phyloP scores from a whole-genome alignment of 176 grass and related monocot species.

The Avena insularis region DNA sequence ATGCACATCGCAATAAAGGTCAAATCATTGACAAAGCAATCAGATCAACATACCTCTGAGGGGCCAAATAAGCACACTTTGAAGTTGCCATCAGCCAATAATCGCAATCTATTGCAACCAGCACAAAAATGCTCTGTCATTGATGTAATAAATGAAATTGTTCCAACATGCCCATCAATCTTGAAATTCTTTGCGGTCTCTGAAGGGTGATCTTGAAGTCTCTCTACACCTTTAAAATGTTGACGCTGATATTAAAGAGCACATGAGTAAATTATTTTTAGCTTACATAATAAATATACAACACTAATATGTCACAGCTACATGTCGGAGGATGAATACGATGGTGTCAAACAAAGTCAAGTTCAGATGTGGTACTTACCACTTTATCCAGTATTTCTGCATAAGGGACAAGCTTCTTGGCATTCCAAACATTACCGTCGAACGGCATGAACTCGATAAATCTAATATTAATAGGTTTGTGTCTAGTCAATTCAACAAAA shows the following conservation, averaged over 20 bases:
- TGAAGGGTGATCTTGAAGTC: conserved; percentile 86
- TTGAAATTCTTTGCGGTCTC: conserved; percentile 97
- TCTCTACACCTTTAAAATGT: conserved; percentile 70
- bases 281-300: conserved; percentile 34
- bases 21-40: neutral
- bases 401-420: conserved; percentile 93
- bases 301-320: neutral
- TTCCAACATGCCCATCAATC: conserved; percentile 81
- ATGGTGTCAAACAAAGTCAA: conserved; percentile 15
- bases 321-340: conserved; percentile 9
- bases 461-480: conserved; percentile 86
- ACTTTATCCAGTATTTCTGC: conserved; percentile 93
- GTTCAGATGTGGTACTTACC: conserved; percentile 75
- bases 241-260: conserved; percentile 55
- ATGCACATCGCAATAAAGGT: neutral
- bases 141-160: conserved; percentile 96
- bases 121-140: conserved; percentile 98
- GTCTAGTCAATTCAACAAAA: conserved; percentile 89
- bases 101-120: conserved; percentile 88
- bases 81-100: conserved; percentile 95
- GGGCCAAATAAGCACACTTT: conserved; percentile 98
- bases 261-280: conserved; percentile 32
- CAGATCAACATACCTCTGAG: conserved; percentile 71
- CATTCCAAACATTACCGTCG: conserved; percentile 99
- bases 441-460: conserved; percentile 99